These are phyloP conservation scores for Trichoderma gracile DNA, from an alignment of 2,329 filamentous ascomycete species.

Conservation along the genomic window DNA sequence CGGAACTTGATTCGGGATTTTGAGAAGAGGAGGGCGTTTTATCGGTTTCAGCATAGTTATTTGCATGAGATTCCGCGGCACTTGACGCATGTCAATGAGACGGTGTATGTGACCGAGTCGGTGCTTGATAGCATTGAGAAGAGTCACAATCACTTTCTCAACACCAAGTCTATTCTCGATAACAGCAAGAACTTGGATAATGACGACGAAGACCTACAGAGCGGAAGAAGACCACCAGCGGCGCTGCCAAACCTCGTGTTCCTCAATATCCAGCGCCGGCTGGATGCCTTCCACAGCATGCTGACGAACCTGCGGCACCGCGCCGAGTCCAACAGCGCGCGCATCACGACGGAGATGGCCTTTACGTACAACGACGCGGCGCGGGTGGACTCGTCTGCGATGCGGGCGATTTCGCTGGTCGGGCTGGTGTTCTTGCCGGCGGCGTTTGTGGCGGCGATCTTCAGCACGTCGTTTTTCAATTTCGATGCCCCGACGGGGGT, in stretches of 20 bases:
- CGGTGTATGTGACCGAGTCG: slow-evolving; percentile 40
- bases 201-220: too few relatives aligned
- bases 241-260: not conserved
- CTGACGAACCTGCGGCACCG: slow-evolving; percentile 40
- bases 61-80: slow-evolving; percentile 48
- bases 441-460: slow-evolving; percentile 52
- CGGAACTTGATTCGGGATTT: slow-evolving; percentile 39
- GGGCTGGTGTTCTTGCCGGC: slow-evolving; percentile 52
- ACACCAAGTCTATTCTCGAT: not conserved
- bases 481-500: slow-evolving; percentile 30
- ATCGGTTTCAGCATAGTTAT: slow-evolving; percentile 36
- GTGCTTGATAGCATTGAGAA: slow-evolving; percentile 38
- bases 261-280: slow-evolving; percentile 35
- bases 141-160: slow-evolving; percentile 34
- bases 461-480: slow-evolving; percentile 49
- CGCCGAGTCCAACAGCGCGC: slow-evolving; percentile 42
- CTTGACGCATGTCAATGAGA: slow-evolving; percentile 48
- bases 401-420: slow-evolving; percentile 53
- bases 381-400: slow-evolving; percentile 50
- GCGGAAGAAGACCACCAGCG: not conserved
- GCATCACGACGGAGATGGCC: slow-evolving; percentile 58
- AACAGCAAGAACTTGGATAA: too few relatives aligned
- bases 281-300: slow-evolving; percentile 40
- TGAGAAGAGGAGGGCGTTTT: slow-evolving; percentile 33
- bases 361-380: slow-evolving; percentile 50